A percentile compares a stretch with the other conserved stretches of the same genome.
phyloP scores from a whole-genome alignment of 2,329 filamentous ascomycete genomes.

The Nemania sp. region DNA sequence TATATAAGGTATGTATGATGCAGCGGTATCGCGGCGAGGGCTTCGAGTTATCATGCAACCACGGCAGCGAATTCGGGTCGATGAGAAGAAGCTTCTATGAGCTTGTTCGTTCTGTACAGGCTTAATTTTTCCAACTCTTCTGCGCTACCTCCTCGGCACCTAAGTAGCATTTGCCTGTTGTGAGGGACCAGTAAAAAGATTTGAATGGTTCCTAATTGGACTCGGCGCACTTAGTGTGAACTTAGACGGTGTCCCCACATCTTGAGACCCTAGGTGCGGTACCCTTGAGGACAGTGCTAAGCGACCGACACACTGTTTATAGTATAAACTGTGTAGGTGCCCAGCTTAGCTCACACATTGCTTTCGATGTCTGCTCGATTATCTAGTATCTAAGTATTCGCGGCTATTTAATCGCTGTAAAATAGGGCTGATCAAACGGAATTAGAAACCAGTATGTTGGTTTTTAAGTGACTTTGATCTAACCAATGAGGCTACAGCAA shows the following conservation, averaged over 20 bases:
- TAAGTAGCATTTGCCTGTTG: too few species aligned
- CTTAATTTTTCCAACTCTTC: too few species aligned
- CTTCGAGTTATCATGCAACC: neutral
- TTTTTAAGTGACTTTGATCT: too few species aligned
- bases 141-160: too few species aligned
- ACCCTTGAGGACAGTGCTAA: neutral
- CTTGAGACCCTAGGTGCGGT: too few species aligned
- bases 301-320: neutral
- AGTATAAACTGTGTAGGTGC: too few species aligned
- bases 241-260: neutral
- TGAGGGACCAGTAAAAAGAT: constrained; percentile 7
- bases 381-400: too few species aligned
- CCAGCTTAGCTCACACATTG: too few species aligned
- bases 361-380: too few species aligned
- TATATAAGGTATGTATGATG: neutral
- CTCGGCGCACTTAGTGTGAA: neutral
- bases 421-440: neutral
- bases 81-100: neutral
- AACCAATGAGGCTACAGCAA: too few species aligned
- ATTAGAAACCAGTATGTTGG: neutral
- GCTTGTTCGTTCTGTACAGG: neutral
- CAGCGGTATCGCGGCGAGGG: neutral
- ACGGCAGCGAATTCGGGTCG: neutral
- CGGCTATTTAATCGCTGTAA: constrained; percentile 2
- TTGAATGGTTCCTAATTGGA: constrained; percentile 17